phyloP scores from a whole-genome alignment of 179 eudicot genomes.

The Beta lomatogona region DNA sequence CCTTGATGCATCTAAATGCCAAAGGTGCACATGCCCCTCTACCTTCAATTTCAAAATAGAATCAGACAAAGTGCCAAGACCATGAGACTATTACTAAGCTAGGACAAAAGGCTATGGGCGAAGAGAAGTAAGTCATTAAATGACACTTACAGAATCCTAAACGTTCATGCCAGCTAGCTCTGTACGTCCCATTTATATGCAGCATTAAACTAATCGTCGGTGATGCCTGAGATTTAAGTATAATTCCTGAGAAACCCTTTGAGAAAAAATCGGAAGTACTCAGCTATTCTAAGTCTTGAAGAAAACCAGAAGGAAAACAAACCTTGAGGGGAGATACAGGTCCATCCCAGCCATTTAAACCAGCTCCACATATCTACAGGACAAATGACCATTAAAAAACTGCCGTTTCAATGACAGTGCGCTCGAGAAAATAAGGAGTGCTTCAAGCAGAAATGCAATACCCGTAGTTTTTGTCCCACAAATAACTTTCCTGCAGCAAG shows the following conservation, averaged over 20 bases:
- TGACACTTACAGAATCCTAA: conserved; percentile 83
- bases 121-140: neutral
- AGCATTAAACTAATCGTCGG: conserved; percentile 45
- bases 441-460: conserved; percentile 26
- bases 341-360: conserved; percentile 75
- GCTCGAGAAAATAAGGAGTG: neutral
- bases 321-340: conserved; percentile 95
- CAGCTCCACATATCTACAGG: conserved; percentile 88
- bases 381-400: conserved; percentile 26
- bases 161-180: conserved; percentile 92
- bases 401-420: neutral
- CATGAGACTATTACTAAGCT: neutral
- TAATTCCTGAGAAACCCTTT: conserved; percentile 18
- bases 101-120: neutral
- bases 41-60: conserved; percentile 47
- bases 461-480: conserved; percentile 93
- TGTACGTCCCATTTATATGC: conserved; percentile 92
- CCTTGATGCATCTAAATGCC: conserved; percentile 86
- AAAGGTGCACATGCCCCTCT: conserved; percentile 64
- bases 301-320: conserved; percentile 19
- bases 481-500: conserved; percentile 73
- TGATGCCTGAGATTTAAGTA: conserved; percentile 57
- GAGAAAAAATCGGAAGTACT: neutral
- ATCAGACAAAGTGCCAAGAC: conserved; percentile 3
- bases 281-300: neutral